Evolutionary conservation across 768 basidiomycete genomes (phyloP), one percentile per base, ranked within the genome.

Genomic region (Chalciporus piperatus): DNA sequence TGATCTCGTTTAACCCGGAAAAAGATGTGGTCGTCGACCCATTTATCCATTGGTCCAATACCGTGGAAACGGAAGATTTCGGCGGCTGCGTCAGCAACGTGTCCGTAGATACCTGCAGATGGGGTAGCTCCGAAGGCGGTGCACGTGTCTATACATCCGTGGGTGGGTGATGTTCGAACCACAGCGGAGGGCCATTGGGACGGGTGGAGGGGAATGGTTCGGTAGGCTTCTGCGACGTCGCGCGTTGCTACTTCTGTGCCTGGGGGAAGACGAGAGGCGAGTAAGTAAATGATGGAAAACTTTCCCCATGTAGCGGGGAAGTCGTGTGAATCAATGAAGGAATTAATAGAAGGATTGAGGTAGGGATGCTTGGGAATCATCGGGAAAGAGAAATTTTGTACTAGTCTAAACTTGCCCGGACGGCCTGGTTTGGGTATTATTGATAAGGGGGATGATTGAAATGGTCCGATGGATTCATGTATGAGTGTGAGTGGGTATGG

Each of bases 381-480:
- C 8, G 43, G 56, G 35, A 59, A 63, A 20, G 59, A 63, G 20
- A 49, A 57, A 30, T 63, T 63, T 45, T 63, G 58, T 2, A 60
- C 38, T 23, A 56, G 41, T 3, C 59, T 50, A n/a, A 43, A 56
- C n/a, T 57, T 55, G 17, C 51, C 55, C 3, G 49, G 53, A 3
- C 41, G 22, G 2, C 51, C 56, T 4, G 59, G 51, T 41, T 63
- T 63, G 2, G 59, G 62, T n/a, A 57, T 57, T 14, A 63, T 52
- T 27, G 55, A 58, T 3, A 60, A 38, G 3, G 57, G 61, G 14
- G 61, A 60, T 0, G 57, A 47, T 38, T 63, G 59, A 42, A 58
- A 61, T 23, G 53, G 60, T 14, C 62, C 57, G 6, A 64, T 49
- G 4, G 50, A 27, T 1, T 2, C 13, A 44, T 52, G 46, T 7